Evolutionary conservation across 768 basidiomycete genomes (phyloP).

Genomic region (Dioszegia crocea): DNA sequence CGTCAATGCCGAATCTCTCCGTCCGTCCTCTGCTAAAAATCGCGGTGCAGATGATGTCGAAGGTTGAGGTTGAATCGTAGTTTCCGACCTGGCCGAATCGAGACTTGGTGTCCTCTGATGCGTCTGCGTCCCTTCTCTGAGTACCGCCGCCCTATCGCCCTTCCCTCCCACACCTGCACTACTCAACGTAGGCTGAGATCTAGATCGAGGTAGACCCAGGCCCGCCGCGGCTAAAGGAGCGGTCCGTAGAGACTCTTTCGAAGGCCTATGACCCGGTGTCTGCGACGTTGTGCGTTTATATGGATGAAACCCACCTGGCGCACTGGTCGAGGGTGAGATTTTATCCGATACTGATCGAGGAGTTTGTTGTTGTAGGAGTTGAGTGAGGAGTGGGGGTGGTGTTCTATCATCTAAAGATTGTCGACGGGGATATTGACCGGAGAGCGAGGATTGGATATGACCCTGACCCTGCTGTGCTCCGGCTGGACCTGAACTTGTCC

Average conservation of each 20-base stretch:
- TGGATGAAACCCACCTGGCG: conserved; percentile 30
- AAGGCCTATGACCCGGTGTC: conserved; percentile 19
- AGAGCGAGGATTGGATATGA: neutral
- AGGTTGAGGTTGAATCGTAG: neutral
- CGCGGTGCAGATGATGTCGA: no score
- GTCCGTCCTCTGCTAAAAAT: neutral
- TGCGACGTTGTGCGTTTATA: conserved; percentile 27
- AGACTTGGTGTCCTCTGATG: conserved; percentile 12
- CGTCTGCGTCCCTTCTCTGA: no score
- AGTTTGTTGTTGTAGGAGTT: neutral
- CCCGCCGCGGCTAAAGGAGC: conserved; percentile 6
- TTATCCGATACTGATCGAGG: neutral
- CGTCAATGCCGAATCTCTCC: neutral
- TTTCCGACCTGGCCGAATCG: conserved; percentile 1
- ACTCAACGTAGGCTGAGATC: conserved; percentile 8
- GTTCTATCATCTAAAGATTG: conserved; percentile 5
- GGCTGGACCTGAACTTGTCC: conserved; percentile 4
- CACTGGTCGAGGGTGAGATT: conserved; percentile 8
- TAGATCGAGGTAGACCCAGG: conserved; percentile 9
- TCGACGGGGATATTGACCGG: neutral
- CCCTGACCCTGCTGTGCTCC: conserved; percentile 5
- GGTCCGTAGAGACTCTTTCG: conserved; percentile 27
- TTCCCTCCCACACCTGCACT: neutral
- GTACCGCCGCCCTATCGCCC: neutral
- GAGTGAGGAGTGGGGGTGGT: neutral